Evolutionary conservation across 192 early-diverging fungal genomes (phyloP).

Genomic region (Diversispora eburnea): DNA sequence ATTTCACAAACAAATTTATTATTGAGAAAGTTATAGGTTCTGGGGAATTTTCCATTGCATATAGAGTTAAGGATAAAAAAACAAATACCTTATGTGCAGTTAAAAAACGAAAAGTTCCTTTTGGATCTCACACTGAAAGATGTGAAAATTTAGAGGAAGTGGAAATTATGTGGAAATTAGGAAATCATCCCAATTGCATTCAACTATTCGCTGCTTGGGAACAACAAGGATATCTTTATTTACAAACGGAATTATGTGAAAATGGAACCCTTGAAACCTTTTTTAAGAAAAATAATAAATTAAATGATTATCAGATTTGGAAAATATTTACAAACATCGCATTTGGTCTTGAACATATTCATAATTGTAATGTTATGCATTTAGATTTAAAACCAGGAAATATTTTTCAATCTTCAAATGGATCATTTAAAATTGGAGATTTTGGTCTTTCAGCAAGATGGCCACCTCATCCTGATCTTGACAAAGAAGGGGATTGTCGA

Average conservation of each 20-base stretch:
- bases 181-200: conserved; percentile 58
- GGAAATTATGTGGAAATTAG: conserved; percentile 68
- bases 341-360: conserved; percentile 67
- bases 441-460: conserved; percentile 77
- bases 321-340: conserved; percentile 61
- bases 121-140: conserved; percentile 68
- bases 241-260: conserved; percentile 87
- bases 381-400: conserved; percentile 90
- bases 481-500: conserved; percentile 83
- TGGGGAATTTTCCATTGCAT: conserved; percentile 80
- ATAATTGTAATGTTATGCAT: conserved; percentile 70
- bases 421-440: conserved; percentile 81
- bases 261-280: conserved; percentile 50
- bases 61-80: conserved; percentile 63
- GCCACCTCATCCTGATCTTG: conserved; percentile 48
- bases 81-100: conserved; percentile 72
- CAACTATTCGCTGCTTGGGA: conserved; percentile 85
- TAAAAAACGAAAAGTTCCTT: conserved; percentile 72
- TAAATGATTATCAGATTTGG: conserved; percentile 70
- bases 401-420: conserved; percentile 66
- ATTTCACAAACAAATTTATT: conserved; percentile 70
- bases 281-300: conserved; percentile 33
- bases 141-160: conserved; percentile 76
- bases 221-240: conserved; percentile 79
- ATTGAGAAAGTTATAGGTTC: conserved; percentile 62